Evolutionary conservation across 116 monocot species (phyloP), one percentile per base, ranked within the genome.

Genomic region (Posidonia oceanica): DNA sequence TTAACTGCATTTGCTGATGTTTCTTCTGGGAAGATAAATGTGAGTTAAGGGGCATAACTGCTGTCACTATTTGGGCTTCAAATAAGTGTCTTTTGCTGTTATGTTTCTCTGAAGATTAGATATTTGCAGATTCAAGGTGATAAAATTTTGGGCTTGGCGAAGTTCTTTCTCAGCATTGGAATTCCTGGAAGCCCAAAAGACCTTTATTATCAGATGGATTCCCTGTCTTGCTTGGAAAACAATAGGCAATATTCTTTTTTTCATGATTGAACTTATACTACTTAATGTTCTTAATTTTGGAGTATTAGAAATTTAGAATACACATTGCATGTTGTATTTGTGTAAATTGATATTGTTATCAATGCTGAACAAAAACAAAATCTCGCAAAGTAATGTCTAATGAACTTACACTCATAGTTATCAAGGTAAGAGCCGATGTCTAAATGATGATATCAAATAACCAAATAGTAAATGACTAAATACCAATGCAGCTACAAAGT

Each of bases 111-210:
- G 23, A 20, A 7, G 23, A 57, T 18, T 61, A 7, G n/a, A 53
- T 22, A 55, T 60, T 66, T 82, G 70, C 80, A 98, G 97, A 86
- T 98, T 78, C 76, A 78, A 51, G 82, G 87, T 13, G 83, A 84
- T 59, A 92, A 87, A 79, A 83, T 98, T 22, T 73, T 89, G 69
- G 97, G 97, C 12, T 77, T 98, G 76, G 93, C 93, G 38, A 92
- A 87, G 65, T 92, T 92, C 36, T 80, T 98, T 64, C 85, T 98
- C 5, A 87, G 80, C 61, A 72, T 89, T 29, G 97, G 97, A 54
- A 74, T 98, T 76, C 93, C 97, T 86, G 89, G 89, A 62, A 90
- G 71, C 62, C 39, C 79, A 23, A 85, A 77, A 68, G 97, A 98
- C 68, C 76, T 92, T 51, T 98, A 77, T 69, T 71, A 87, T 72